These are phyloP conservation scores for Metschnikowia shivogae DNA, from an alignment of 805 yeast genomes.

Conservation along the genomic window DNA sequence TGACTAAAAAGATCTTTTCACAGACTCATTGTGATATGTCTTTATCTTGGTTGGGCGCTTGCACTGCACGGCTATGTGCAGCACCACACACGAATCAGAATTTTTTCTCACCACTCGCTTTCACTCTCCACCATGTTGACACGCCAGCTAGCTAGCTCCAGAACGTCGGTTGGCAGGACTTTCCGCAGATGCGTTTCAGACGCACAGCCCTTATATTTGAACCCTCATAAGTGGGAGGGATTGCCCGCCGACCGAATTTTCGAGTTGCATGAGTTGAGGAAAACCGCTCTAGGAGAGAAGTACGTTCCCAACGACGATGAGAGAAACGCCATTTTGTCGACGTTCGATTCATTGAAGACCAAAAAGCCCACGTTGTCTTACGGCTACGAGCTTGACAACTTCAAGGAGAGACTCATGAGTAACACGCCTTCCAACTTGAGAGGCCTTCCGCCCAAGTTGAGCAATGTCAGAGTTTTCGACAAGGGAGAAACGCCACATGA, in stretches of 20 bases:
- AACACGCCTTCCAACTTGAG: constrained; percentile 34
- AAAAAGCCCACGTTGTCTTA: constrained; percentile 34
- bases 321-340: constrained; percentile 51
- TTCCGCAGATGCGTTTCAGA: constrained; percentile 9
- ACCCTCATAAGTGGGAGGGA: constrained; percentile 69
- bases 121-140: constrained; percentile 1
- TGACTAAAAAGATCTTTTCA: background rate
- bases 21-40: no score
- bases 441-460: constrained; percentile 36
- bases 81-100: background rate
- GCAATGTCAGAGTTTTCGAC: constrained; percentile 33
- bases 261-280: constrained; percentile 57
- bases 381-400: constrained; percentile 40
- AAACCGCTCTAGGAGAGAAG: constrained; percentile 47
- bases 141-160: constrained; percentile 2
- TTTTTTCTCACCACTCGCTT: constrained; percentile 1
- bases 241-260: constrained; percentile 61
- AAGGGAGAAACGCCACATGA: constrained; percentile 37
- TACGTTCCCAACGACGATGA: constrained; percentile 64
- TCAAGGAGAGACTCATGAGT: constrained; percentile 40
- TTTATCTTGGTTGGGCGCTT: background rate
- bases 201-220: constrained; percentile 40
- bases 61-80: background rate
- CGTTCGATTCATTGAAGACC: constrained; percentile 29
- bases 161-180: background rate